A percentile compares a stretch with the other conserved stretches of the same genome.
Evolutionary conservation across 140 eudicot genomes (phyloP).

Genomic region (Erigeron philadelphicus): DNA sequence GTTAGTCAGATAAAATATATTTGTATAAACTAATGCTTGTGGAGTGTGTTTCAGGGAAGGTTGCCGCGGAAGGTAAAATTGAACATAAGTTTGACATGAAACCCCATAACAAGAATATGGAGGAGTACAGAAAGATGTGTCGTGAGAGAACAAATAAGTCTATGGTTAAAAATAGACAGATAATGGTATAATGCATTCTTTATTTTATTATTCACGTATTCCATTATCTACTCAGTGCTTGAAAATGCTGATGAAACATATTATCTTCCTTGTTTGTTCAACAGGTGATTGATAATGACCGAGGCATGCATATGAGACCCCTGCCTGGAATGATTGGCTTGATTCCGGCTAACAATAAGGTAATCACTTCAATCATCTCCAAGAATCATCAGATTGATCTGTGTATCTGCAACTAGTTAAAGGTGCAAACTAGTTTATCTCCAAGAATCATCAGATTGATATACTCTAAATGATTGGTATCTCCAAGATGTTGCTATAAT

Average conservation of each 20-base stretch:
- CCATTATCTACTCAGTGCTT: neutral
- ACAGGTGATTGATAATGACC: slow-evolving; percentile 83
- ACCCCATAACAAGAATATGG: slow-evolving; percentile 73
- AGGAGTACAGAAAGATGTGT: slow-evolving; percentile 82
- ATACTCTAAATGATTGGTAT: neutral
- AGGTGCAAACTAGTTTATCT: neutral
- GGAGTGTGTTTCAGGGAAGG: slow-evolving; percentile 40
- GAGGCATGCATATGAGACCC: slow-evolving; percentile 84
- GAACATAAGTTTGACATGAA: slow-evolving; percentile 95
- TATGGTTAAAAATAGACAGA: slow-evolving; percentile 82
- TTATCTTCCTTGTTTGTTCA: neutral
- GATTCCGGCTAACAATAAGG: slow-evolving; percentile 61
- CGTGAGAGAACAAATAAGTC: slow-evolving; percentile 88
- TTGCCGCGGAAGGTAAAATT: slow-evolving; percentile 80
- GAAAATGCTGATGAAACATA: neutral
- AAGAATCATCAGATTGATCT: neutral
- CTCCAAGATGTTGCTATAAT: no score
- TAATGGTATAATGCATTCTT: slow-evolving; percentile 42
- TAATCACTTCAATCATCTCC: slow-evolving; percentile 12
- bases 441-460: no score
- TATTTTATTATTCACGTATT: neutral
- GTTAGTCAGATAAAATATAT: neutral
- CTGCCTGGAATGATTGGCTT: slow-evolving; percentile 91
- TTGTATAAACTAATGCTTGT: neutral
- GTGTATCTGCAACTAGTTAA: neutral